Evolutionary conservation across 495 filamentous ascomycete species (phyloP), one percentile per base, ranked within the genome.

Genomic region (Pyrenula aspistea): DNA sequence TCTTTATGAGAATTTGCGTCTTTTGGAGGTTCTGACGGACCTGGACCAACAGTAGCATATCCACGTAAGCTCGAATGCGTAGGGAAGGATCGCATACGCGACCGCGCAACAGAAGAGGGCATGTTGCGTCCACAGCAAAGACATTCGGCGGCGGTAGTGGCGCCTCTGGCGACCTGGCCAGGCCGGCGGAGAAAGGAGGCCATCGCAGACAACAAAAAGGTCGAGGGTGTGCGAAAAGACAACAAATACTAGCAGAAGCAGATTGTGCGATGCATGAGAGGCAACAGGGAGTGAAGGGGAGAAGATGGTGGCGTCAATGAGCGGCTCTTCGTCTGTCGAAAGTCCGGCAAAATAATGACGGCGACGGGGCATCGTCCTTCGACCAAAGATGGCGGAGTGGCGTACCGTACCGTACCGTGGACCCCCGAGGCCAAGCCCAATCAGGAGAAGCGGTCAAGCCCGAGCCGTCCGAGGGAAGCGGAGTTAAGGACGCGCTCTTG

Each of bases 131-230:
- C 67, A 59, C 74, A 75, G 55, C 71, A 54, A 48, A 77, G 61
- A 53, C 65, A 67, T 57, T 75, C 71, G 59, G 80, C 61, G 60
- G 75, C 76, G 57, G 72, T 72, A 67, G 72, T 79, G 63, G 82
- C 78, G 66, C 81, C 72, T 68, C 81, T 77, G 68, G 81, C 79
- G 68, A 87, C 66, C 69, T 79, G 75, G 70, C 79, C 77, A 65
- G 85, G 80, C 68, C 80, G 82, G 63, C 83, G 81, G 59, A 87
- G 72, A 62, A 85, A 65, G 67, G 76, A 76, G 65, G 83, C 80
- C 83, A 87, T 87, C 67, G 64, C 75, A 71, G 72, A 71, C 67
- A 67, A 67, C 62, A 8, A 15, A 15, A 4, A 8, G 31, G 31
- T 42, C 31, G 15, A 42, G n/a, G 31, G 15, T 42, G 15, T 42